Base-by-base conservation (phyloP, 129 eudicot species). In the Chrysanthemum makinoi region DNA sequence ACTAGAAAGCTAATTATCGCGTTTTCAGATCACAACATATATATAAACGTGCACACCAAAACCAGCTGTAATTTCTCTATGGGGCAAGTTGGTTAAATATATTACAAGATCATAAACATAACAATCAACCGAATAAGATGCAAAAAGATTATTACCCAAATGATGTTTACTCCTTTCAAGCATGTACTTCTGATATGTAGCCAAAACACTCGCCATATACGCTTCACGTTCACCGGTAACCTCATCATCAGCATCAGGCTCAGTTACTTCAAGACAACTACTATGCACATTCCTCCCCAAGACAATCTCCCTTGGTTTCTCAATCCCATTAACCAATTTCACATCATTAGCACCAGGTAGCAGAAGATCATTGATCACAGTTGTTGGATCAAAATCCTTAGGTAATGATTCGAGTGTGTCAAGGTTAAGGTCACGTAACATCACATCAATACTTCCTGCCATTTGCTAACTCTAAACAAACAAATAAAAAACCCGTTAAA, bases 191-290 rank as follows among this genome's bases (percentile, higher is more conserved):
- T 96, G 70, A 75, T 94, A 94, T 52, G 96, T 66, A 24, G 99
- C 99, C 82, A 94, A 65, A 0, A 94, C 94, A 64, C 94, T 75
- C 39, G 99, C 96, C 96, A 90, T 94, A 66, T 85, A 79, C 20
- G 96, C 99, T 22, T 94, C 99, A 53, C 88, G 89, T 75, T 94
- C 99, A 1, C 99, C 99, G 13, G 99, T 90, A 11, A 84, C 79
- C 13, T 94, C 97, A 60, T 94, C 97, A 30, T 94, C 96, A 16
- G 75, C 91, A 66, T 90, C 96, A 1, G 97, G 99, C 84, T 94
- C 97, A n/a, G 99, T 94, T 20, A 94, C 82, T 68, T 79, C 88
- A 17, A 82, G 79, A 75, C 93, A 85, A 66, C 78, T 64, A 18
- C 94, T 81, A 65, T 90, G 99, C 79, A 90, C 84, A 82, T 94